Conservation (phyloP, 2,329 filamentous ascomycete genomes). For the Diatrype stigma region DNA sequence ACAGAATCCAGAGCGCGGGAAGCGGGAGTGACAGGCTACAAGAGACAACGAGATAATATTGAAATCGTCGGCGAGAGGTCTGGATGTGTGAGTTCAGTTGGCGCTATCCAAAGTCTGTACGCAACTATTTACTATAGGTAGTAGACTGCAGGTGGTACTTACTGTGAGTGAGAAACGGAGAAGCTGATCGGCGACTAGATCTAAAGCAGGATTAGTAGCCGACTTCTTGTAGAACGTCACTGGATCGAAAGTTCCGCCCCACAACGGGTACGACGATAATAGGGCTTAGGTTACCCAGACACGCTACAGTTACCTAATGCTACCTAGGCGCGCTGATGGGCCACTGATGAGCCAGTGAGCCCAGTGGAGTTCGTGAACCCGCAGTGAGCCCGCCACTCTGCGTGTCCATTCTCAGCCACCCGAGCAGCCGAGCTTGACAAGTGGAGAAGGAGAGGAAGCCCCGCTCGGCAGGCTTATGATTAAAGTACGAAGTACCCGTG, state of each 20-base stretch:
- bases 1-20: too few relatives aligned
- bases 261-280: not conserved
- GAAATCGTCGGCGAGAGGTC: not conserved
- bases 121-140: too few relatives aligned
- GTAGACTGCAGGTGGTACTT: too few relatives aligned
- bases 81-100: not conserved
- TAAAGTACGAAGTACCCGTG: too few relatives aligned
- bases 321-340: not conserved
- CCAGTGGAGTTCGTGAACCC: too few relatives aligned
- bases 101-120: too few relatives aligned
- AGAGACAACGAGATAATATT: too few relatives aligned
- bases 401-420: not conserved
- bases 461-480: not conserved
- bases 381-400: too few relatives aligned
- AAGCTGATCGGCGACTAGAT: not conserved
- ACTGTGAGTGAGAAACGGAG: not conserved
- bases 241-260: not conserved
- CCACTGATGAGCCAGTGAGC: too few relatives aligned
- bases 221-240: not conserved
- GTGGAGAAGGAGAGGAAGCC: not conserved
- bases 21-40: too few relatives aligned
- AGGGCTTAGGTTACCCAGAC: not conserved
- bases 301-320: not conserved
- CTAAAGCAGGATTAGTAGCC: not conserved
- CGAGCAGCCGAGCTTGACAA: not conserved